Conservation (phyloP, 2,329 filamentous ascomycete genomes). For the Furcasterigmium furcatum region DNA sequence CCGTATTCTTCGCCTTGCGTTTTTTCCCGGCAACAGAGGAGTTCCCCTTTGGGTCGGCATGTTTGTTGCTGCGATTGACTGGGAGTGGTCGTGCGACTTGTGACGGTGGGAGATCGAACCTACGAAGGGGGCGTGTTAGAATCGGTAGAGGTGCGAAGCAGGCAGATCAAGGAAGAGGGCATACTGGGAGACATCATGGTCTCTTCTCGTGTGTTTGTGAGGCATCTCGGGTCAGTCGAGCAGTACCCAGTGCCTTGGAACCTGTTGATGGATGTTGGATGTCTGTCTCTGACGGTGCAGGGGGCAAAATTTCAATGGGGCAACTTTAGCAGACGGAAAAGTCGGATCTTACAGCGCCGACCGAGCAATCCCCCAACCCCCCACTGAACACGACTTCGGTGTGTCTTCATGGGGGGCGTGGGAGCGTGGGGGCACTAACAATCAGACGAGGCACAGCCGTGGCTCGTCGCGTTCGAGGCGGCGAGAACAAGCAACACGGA, state of each 20-base stretch:
- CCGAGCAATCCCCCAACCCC: too few species aligned
- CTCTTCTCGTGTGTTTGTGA: conserved; percentile 78
- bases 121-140: conserved; percentile 17
- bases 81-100: conserved; percentile 50
- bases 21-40: conserved; percentile 32
- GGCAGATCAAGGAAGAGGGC: conserved; percentile 13
- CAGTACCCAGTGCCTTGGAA: neutral
- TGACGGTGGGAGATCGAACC: conserved; percentile 46
- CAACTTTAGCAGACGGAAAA: too few species aligned
- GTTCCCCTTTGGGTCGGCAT: conserved; percentile 21
- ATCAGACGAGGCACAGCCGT: too few species aligned
- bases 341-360: too few species aligned
- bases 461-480: too few species aligned
- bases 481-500: too few species aligned
- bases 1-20: conserved; percentile 44
- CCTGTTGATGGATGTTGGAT: too few species aligned
- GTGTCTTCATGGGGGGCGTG: too few species aligned
- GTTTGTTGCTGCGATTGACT: conserved; percentile 30
- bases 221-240: too few species aligned
- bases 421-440: too few species aligned
- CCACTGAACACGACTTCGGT: too few species aligned
- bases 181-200: conserved; percentile 52
- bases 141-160: neutral
- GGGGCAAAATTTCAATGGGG: neutral
- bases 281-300: neutral